These are phyloP conservation scores for Fibroporia radiculosa DNA, from an alignment of 768 basidiomycete genomes.

Conservation along the genomic window DNA sequence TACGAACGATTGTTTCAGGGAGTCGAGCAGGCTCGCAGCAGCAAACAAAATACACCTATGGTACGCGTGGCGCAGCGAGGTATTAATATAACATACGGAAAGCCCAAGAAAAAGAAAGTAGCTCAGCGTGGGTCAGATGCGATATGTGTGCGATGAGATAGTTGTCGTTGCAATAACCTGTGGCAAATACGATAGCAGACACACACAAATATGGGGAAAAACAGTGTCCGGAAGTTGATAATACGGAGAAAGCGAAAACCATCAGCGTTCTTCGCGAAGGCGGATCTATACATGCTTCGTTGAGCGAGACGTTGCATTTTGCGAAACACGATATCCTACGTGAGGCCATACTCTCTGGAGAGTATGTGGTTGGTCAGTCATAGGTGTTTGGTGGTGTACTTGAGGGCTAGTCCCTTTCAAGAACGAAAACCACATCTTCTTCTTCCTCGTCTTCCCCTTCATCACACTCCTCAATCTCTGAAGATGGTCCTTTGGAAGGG, in stretches of 20 bases:
- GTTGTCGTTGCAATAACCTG: slow-evolving; percentile 3
- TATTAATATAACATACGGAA: not conserved
- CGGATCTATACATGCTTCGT: too few species aligned
- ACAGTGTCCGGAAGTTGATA: too few species aligned
- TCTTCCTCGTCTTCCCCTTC: slow-evolving; percentile 54
- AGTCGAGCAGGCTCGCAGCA: not conserved
- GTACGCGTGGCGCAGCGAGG: not conserved
- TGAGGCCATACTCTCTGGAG: too few species aligned
- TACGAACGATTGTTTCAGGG: not conserved
- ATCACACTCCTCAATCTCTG: slow-evolving; percentile 14
- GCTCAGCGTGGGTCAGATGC: slow-evolving; percentile 1
- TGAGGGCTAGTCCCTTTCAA: slow-evolving; percentile 24
- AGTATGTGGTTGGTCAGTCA: too few species aligned
- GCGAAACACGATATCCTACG: too few species aligned
- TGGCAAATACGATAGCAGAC: slow-evolving; percentile 1
- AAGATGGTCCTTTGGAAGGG: slow-evolving; percentile 22
- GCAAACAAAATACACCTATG: not conserved
- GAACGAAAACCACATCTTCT: slow-evolving; percentile 72
- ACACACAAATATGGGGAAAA: too few species aligned
- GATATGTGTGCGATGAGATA: slow-evolving; percentile 3
- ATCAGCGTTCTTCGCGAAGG: too few species aligned
- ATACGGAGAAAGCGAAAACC: too few species aligned
- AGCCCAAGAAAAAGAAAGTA: slow-evolving; percentile 8
- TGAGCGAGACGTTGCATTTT: too few species aligned
- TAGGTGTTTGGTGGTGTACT: too few species aligned